A percentile compares a stretch with the other conserved stretches of the same genome.
These are phyloP conservation scores for Sedum album DNA, from an alignment of 164 flowering plant species.

Conservation along the genomic window DNA sequence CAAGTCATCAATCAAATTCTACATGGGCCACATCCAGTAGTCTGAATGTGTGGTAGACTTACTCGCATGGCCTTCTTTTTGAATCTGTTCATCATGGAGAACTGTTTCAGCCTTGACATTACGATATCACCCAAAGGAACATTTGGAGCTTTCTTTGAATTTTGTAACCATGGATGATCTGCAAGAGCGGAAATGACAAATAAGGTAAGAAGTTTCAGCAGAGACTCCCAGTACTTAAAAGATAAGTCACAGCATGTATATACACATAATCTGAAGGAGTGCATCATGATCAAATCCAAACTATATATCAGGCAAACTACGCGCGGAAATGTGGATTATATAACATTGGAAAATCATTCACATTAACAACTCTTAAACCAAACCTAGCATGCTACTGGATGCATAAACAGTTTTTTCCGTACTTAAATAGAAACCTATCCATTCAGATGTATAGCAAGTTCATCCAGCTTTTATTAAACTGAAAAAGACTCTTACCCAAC, in stretches of 20 bases:
- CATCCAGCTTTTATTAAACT: not conserved
- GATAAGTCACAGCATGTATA: not conserved
- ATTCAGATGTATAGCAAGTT: not conserved
- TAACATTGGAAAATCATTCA: not conserved
- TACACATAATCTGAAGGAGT: not conserved
- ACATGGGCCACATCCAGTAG: not conserved
- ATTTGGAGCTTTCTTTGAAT: constrained; percentile 95
- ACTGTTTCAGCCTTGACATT: constrained; percentile 90
- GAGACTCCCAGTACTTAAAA: not conserved
- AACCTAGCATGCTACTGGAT: not conserved
- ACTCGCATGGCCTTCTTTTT: constrained; percentile 93
- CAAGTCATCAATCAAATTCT: not conserved
- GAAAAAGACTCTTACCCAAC: constrained; percentile 52
- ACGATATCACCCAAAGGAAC: constrained; percentile 96
- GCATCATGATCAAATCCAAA: not conserved
- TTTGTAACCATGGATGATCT: constrained; percentile 95
- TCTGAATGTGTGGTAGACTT: constrained; percentile 18
- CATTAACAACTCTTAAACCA: not conserved
- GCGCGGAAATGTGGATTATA: not conserved
- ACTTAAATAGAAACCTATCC: not conserved
- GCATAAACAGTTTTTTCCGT: not conserved
- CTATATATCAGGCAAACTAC: not conserved
- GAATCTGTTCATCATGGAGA: constrained; percentile 92
- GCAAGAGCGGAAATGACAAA: not conserved
- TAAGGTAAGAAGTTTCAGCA: not conserved